A percentile compares a stretch with the other conserved stretches of the same genome.
Evolutionary conservation across 2,329 filamentous ascomycete genomes (phyloP).

Genomic region (Tolypocladium sp.): DNA sequence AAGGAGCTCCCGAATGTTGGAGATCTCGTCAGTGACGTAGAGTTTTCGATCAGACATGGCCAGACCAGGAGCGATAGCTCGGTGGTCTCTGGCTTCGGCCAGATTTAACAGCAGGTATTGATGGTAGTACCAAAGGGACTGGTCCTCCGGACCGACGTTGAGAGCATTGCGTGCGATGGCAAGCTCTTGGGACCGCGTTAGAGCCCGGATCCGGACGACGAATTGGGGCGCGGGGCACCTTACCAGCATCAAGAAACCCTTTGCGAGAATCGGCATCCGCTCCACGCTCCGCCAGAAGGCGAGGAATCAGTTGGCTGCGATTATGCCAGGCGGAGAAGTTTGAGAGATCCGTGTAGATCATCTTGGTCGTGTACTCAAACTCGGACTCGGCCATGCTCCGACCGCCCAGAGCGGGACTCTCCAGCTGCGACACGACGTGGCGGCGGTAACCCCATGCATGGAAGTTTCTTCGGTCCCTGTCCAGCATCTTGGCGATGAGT

Average conservation of each 20-base stretch:
- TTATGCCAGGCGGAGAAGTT: slow-evolving; percentile 98
- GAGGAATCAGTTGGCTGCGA: slow-evolving; percentile 73
- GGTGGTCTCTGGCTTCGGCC: slow-evolving; percentile 35
- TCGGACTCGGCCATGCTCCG: slow-evolving; percentile 67
- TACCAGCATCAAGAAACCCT: slow-evolving; percentile 60
- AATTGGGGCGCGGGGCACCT: slow-evolving; percentile 19
- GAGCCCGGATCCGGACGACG: neutral
- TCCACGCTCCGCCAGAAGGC: slow-evolving; percentile 60
- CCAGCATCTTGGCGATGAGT: slow-evolving; percentile 81
- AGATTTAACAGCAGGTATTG: slow-evolving; percentile 72
- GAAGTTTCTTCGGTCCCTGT: slow-evolving; percentile 81
- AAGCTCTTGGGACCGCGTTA: slow-evolving; percentile 46
- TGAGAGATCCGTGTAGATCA: slow-evolving; percentile 76
- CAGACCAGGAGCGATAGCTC: slow-evolving; percentile 57
- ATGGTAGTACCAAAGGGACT: slow-evolving; percentile 96
- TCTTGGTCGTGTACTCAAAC: slow-evolving; percentile 82
- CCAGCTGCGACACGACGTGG: slow-evolving; percentile 66
- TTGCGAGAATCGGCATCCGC: slow-evolving; percentile 55
- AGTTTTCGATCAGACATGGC: slow-evolving; percentile 48
- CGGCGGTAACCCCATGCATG: slow-evolving; percentile 93
- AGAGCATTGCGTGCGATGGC: slow-evolving; percentile 66
- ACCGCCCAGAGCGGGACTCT: slow-evolving; percentile 44
- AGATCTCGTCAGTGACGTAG: slow-evolving; percentile 63
- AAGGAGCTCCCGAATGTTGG: slow-evolving; percentile 59
- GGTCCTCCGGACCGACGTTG: slow-evolving; percentile 85